Base-by-base conservation (phyloP, 768 basidiomycete genomes). In the Kwoniella sp. region DNA sequence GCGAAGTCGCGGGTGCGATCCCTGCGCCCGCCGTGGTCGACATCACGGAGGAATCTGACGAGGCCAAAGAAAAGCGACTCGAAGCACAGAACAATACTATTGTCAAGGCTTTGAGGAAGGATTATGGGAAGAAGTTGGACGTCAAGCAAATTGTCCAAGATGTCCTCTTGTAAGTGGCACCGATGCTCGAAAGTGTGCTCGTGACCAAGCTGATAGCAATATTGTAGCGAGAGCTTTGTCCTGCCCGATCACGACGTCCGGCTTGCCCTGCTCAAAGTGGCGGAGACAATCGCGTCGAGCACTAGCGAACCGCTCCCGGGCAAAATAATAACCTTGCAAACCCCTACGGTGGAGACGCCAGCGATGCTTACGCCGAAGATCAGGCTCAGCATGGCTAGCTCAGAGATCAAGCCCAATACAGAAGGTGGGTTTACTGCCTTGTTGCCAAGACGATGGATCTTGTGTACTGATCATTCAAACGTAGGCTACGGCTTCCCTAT, bases 221-320 rank as follows among this genome's bases (percentile, higher is more conserved):
- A 28, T 11, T 55, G 22, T 55, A 74, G 73, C 15, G 54, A 55
- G 12, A 63, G 62, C 31, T 70, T 70, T 28, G 41, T 60, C 11
- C 7, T 38, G 29, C 50, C 87, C 60, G 93, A 96, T 78, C 85
- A 91, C 73, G 91, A 95, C 82, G 90, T 94, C 45, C 89, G 93
- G 52, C 91, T 92, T 87, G 91, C 89, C 69, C 82, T 95, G 55
- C 84, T 98, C 73, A 97, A 98, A 81, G 83, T 96, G 25, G 92
- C 91, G 4, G 95, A 97, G 73, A 84, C 95, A 22, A 85, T 93
- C 48, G 88, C 94, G 70, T 87, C 89, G 57, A 90, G 91, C 25
- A 83, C 87, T 2, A 88, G 91, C 63, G 95, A 98, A 81, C 85
- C 87, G 1, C 83, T 90, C 5, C 94, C 94, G 0, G 93, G 91